Conservation (phyloP, 2,329 filamentous ascomycete genomes). For the Talaromyces verruculosus region DNA sequence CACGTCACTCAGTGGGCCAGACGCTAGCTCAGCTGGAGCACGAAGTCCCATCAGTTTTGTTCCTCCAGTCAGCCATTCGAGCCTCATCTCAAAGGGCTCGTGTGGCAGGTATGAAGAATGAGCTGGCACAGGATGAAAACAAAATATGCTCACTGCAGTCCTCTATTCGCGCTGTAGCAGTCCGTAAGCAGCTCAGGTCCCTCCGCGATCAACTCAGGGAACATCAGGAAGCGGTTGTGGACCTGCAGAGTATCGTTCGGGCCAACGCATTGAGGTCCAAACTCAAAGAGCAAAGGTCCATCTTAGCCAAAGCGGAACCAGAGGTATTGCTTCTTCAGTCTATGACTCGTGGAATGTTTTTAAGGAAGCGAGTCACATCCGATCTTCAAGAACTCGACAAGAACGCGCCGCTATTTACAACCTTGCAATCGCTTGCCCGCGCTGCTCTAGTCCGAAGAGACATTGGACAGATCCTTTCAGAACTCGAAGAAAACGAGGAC, state of each 20-base stretch:
- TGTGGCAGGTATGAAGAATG: conserved; percentile 41
- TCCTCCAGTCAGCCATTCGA: conserved; percentile 39
- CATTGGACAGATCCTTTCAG: conserved; percentile 59
- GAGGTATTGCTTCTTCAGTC: conserved; percentile 54
- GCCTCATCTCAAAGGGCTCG: conserved; percentile 40
- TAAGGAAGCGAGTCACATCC: conserved; percentile 34
- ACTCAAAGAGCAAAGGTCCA: conserved; percentile 34
- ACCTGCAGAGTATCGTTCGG: conserved; percentile 37
- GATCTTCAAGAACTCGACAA: conserved; percentile 34
- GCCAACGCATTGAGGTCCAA: conserved; percentile 34
- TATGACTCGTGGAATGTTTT: conserved; percentile 45
- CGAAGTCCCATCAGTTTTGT: conserved; percentile 33
- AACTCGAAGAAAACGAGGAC: conserved; percentile 67
- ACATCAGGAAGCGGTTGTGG: conserved; percentile 31
- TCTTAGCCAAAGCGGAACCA: conserved; percentile 47
- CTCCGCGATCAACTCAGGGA: conserved; percentile 32
- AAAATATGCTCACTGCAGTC: conserved; percentile 50
- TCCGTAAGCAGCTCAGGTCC: conserved; percentile 30
- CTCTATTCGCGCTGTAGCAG: conserved; percentile 42
- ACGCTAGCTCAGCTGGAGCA: conserved; percentile 29
- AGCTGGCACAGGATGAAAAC: conserved; percentile 43
- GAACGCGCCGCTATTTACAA: conserved; percentile 33
- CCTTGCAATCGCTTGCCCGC: conserved; percentile 43
- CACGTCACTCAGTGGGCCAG: conserved; percentile 31
- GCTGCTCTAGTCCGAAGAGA: conserved; percentile 44